Evolutionary conservation across 176 grass and related monocot species (phyloP), one percentile per base, ranked within the genome.

Genomic region (Melocanna baccifera): DNA sequence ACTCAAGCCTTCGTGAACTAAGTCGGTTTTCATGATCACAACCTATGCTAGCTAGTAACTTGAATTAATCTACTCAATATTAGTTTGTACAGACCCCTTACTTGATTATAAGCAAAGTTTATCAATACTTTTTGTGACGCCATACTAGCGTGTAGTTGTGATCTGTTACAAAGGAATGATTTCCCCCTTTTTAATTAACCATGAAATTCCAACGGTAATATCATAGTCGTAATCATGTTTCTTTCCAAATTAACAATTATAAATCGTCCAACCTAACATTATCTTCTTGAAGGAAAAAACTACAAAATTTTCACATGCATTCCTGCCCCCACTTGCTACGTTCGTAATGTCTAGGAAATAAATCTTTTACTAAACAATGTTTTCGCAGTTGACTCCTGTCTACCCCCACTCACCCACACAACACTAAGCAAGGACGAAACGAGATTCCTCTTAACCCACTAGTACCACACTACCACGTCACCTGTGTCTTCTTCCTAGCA

Each of bases 381-480:
- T 10, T 2, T 64, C 30, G 48, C 41, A 13, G 48, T 59, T 47
- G 73, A 85, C 48, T 64, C 62, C 28, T 69, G 50, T 77, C 39
- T 26, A 58, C 25, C 50, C 47, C 73, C 83, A 47, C 63, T 59
- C 66, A 65, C 43, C 48, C 32, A 67, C 48, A 22, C 3, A 62
- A 6, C 72, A 56, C 18, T 67, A 30, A 69, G 52, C 36, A 68
- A 68, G 63, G 62, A 85, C 73, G 69, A 77, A 9, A 58, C 8
- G 82, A 88, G 50, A 74, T 81, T 91, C 78, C 80, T 76, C 82
- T 83, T 82, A 66, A 36, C 55, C 53, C 78, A 81, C 77, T 51
- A 81, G 30, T 62, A 16, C 45, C 11, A 80, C 67, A n/a, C n/a
- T n/a, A n/a, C n/a, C n/a, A n/a, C n/a, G 67, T 56, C 80, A 46